Evolutionary conservation across 192 early-diverging fungal genomes (phyloP).

Genomic region (Linnemannia elongata): DNA sequence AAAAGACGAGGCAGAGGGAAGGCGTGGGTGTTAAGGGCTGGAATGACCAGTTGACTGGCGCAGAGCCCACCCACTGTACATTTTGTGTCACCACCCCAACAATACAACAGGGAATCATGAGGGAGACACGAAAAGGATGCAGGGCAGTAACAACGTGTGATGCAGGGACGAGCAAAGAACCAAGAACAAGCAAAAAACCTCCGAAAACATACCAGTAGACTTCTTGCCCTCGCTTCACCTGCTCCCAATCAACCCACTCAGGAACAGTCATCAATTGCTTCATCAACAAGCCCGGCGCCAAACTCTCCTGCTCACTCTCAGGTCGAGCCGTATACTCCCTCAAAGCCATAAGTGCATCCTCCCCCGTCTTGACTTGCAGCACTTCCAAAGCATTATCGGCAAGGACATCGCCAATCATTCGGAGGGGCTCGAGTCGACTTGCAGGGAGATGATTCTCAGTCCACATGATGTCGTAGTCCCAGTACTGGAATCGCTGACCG

Average conservation of each 20-base stretch:
- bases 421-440: constrained; percentile 17
- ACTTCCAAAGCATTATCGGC: constrained; percentile 14
- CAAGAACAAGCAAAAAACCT: not conserved
- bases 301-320: not conserved
- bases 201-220: constrained; percentile 17
- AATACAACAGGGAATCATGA: not conserved
- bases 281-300: constrained; percentile 1
- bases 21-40: not conserved
- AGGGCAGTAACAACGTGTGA: no score
- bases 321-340: constrained; percentile 1
- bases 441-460: constrained; percentile 12
- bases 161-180: no score
- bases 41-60: not conserved
- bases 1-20: not conserved
- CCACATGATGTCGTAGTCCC: constrained; percentile 22
- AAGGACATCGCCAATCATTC: constrained; percentile 16
- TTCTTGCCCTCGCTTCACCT: constrained; percentile 22
- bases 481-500: constrained; percentile 2
- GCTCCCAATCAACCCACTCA: constrained; percentile 23
- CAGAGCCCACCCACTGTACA: not conserved
- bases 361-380: not conserved
- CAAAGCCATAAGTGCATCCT: not conserved
- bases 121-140: no score
- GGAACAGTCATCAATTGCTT: constrained; percentile 28
- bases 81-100: not conserved